Percentiles rank a stretch among this genome's conserved stretches.
phyloP scores from a whole-genome alignment of 345 rosid species.

The Trapa bicornis region DNA sequence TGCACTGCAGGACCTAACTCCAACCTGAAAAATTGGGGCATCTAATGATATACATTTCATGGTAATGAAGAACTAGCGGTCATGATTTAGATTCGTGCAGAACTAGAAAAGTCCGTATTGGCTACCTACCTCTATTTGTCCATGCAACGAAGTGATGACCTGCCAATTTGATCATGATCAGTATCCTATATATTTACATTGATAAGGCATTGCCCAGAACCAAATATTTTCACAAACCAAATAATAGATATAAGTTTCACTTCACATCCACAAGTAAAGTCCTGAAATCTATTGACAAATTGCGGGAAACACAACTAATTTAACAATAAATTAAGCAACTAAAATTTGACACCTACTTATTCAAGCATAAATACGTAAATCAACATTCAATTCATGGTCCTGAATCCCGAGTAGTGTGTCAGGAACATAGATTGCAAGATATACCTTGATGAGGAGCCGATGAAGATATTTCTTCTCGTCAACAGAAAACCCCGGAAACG shows the following conservation, averaged over 20 bases:
- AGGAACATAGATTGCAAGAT: not conserved
- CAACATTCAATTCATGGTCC: too few relatives aligned
- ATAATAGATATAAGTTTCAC: not conserved
- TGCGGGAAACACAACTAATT: not conserved
- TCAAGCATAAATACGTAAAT: not conserved
- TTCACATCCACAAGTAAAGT: not conserved
- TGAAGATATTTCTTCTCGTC: constrained; percentile 12
- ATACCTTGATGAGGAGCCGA: constrained; percentile 11
- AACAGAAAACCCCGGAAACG: constrained; percentile 9
- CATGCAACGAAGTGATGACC: constrained; percentile 15
- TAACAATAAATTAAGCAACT: not conserved
- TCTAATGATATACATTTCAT: not conserved
- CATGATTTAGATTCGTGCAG: not conserved
- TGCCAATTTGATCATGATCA: constrained; percentile 1
- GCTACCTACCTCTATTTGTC: constrained; percentile 9
- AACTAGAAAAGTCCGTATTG: not conserved
- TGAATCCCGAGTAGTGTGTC: too few relatives aligned
- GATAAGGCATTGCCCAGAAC: not conserved
- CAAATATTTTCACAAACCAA: not conserved
- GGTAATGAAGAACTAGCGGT: not conserved
- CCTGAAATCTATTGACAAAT: too few relatives aligned
- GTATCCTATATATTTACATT: not conserved
- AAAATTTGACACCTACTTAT: not conserved
- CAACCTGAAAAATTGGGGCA: not conserved
- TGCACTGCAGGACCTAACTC: not conserved